phyloP scores from a whole-genome alignment of 441 rosid genomes.

The Erodium chrysanthum region DNA sequence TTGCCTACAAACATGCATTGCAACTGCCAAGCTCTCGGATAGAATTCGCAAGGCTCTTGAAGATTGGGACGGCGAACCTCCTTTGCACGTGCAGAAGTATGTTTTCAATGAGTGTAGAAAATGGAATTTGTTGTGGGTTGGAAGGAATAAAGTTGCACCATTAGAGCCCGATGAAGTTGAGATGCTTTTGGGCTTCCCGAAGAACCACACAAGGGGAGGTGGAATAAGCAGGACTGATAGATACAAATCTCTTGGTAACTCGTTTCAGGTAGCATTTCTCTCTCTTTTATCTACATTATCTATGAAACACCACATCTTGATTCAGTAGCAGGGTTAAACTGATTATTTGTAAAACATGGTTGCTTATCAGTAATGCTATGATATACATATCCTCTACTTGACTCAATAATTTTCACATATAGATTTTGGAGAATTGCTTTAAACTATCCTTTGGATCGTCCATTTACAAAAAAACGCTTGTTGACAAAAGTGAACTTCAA shows the following conservation, averaged over 20 bases:
- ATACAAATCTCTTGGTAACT: constrained; percentile 76
- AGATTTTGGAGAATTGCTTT: too few relatives aligned
- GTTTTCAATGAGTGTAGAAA: constrained; percentile 56
- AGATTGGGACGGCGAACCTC: constrained; percentile 43
- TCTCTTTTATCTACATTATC: neutral
- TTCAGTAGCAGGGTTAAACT: neutral
- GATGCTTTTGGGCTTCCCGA: constrained; percentile 78
- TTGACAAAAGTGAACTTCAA: too few relatives aligned
- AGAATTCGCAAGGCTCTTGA: constrained; percentile 57
- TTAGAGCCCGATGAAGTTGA: constrained; percentile 88
- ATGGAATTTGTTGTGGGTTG: constrained; percentile 96
- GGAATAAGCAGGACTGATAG: constrained; percentile 72
- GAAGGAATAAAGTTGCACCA: constrained; percentile 71
- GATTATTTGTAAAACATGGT: neutral
- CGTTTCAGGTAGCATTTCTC: constrained; percentile 51
- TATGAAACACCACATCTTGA: neutral
- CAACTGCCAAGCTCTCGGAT: constrained; percentile 55
- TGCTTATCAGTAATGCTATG: neutral
- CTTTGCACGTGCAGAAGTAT: constrained; percentile 31
- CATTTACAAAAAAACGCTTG: too few relatives aligned
- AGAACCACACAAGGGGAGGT: constrained; percentile 83
- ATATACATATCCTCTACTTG: too few relatives aligned
- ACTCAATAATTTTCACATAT: too few relatives aligned
- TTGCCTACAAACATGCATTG: constrained; percentile 56
- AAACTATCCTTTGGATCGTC: too few relatives aligned